phyloP scores from a whole-genome alignment of 2,329 filamentous ascomycete genomes.

The Fusarium guadeloupense region DNA sequence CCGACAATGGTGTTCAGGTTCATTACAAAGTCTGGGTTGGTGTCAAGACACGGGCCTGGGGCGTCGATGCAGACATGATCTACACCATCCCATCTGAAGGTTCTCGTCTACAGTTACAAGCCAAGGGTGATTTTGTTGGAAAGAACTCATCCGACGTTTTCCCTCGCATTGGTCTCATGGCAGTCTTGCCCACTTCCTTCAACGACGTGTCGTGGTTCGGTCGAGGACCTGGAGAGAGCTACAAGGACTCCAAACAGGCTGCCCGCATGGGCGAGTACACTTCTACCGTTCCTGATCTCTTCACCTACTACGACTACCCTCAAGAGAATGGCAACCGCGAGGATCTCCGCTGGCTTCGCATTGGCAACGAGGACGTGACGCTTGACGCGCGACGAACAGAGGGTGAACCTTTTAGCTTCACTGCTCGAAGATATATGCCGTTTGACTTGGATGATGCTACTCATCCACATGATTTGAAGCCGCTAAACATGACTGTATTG shows the following conservation, averaged over 20 bases:
- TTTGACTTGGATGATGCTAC: constrained; percentile 14
- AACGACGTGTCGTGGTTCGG: constrained; percentile 18
- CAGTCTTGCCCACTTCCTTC: background rate
- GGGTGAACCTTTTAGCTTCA: constrained; percentile 13
- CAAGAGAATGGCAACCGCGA: constrained; percentile 23
- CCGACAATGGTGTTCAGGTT: fast-evolving
- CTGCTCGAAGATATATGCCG: constrained; percentile 12
- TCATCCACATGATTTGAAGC: constrained; percentile 18
- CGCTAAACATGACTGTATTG: constrained; percentile 11
- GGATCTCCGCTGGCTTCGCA: constrained; percentile 8
- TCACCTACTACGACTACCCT: constrained; percentile 21
- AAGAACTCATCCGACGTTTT: constrained; percentile 8
- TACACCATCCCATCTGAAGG: background rate
- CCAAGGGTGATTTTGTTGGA: background rate
- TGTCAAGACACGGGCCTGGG: constrained; percentile 9
- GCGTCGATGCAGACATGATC: constrained; percentile 12
- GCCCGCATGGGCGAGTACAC: constrained; percentile 4
- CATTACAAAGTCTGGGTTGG: constrained; percentile 26
- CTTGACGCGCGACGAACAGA: constrained; percentile 1
- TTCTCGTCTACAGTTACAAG: background rate
- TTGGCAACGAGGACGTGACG: background rate
- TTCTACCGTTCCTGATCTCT: background rate
- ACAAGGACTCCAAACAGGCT: constrained; percentile 23
- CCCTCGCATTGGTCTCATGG: constrained; percentile 14
- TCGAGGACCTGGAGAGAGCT: constrained; percentile 14